Evolutionary conservation across 192 early-diverging fungal genomes (phyloP).

Genomic region (Chytriomyces hyalinus): DNA sequence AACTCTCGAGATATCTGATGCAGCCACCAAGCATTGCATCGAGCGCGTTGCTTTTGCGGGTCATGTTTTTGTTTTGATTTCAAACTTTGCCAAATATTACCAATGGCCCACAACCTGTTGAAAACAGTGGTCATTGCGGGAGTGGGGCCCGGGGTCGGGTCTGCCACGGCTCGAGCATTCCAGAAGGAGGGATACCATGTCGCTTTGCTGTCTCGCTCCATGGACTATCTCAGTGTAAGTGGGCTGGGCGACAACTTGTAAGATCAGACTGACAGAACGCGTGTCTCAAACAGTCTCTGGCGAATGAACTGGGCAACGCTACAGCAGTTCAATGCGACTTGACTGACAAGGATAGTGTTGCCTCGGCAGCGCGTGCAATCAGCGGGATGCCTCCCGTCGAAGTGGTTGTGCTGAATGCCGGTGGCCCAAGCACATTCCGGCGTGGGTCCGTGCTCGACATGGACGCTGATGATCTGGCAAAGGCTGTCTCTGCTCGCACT

Average conservation of each 20-base stretch:
- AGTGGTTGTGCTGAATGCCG: slow-evolving; percentile 32
- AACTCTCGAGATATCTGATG: slow-evolving; percentile 36
- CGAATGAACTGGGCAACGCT: slow-evolving; percentile 25
- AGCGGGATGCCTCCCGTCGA: slow-evolving; percentile 6
- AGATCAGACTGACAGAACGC: not conserved
- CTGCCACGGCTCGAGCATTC: slow-evolving; percentile 37
- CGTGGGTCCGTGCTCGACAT: slow-evolving; percentile 21
- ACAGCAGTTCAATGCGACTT: slow-evolving; percentile 21
- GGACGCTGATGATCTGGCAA: slow-evolving; percentile 7
- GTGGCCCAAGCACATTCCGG: slow-evolving; percentile 19
- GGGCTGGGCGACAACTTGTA: not conserved
- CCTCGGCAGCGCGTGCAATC: slow-evolving; percentile 5
- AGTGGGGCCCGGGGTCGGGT: slow-evolving; percentile 40
- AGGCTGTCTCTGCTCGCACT: not conserved
- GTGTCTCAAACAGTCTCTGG: slow-evolving; percentile 11
- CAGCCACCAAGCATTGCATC: slow-evolving; percentile 36
- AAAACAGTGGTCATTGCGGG: slow-evolving; percentile 36
- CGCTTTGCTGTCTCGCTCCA: slow-evolving; percentile 39
- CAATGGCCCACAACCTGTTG: not conserved
- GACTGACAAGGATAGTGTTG: not conserved
- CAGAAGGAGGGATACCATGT: slow-evolving; percentile 41
- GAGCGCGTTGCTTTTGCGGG: slow-evolving; percentile 9
- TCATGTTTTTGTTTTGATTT: not conserved
- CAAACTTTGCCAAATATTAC: not conserved
- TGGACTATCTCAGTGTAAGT: slow-evolving; percentile 3